Base-by-base conservation (phyloP, 2,329 filamentous ascomycete species). In the Ambrosiella cleistominuta region DNA sequence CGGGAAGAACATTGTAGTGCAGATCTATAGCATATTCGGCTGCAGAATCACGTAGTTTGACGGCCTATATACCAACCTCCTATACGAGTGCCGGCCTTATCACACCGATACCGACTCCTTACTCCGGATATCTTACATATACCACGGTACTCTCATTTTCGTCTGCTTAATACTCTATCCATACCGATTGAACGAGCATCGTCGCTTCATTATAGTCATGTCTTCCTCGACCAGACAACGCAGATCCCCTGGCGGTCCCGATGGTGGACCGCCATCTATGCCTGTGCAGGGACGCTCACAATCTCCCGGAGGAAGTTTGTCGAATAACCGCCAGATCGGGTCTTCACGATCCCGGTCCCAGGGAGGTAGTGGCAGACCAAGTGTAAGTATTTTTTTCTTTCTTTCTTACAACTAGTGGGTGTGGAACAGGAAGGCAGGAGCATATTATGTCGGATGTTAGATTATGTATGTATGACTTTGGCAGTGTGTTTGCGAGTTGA, bases 281-380 rank as follows among this genome's bases (percentile, higher is more conserved):
- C 74, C 77, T 58, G 68, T 71, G 12, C 44, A 50, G 11, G 52
- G 45, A 57, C 75, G 80, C 59, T 72, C 78, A 54, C 82, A 81
- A 66, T 84, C 82, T 56, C 82, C 83, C 39, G 76, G 71, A 59
- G 69, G 72, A 59, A 68, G 74, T 64, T 72, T 80, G 62, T 81
- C 81, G 62, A 73, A 79, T 60, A 80, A 85, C 61, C 75, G 77
- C 37, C 86, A 84, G 7, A 81, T 79, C 51, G 77, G 80, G 38
- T 89, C 85, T 5, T 75, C 71, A 60, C 80, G 82, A 66, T 63
- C 60, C 7, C 60, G 60, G 27, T 55, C 59, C 55, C 57, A 60
- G 49, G 54, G 40, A 12, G 56, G 57, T 54, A 73, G 74, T 61
- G 74, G 77, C 64, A 74, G 74, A 63, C 70, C 72, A 62, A 81